Percentiles rank a stretch among this genome's conserved stretches.
Conservation (phyloP, 202 grass and related monocot genomes). For the Digitaria exilis region DNA sequence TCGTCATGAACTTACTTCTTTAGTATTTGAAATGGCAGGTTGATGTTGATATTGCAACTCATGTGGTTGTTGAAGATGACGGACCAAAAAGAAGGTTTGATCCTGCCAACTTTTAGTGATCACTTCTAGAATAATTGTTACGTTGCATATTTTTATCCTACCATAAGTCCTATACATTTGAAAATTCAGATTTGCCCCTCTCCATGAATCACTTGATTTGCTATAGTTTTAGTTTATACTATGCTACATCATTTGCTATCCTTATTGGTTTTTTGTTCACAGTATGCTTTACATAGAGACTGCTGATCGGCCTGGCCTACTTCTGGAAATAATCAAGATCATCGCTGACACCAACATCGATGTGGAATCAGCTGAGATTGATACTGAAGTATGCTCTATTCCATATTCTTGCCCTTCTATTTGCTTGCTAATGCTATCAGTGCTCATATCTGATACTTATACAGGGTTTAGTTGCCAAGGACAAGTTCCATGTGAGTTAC, state of each 20-base stretch:
- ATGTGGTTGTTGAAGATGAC: constrained; percentile 79
- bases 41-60: constrained; percentile 80
- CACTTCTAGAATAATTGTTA: constrained; percentile 11
- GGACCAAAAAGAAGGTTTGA: constrained; percentile 92
- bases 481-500: constrained; percentile 98
- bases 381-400: constrained; percentile 75
- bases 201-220: background rate
- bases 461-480: constrained; percentile 92
- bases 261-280: constrained; percentile 35
- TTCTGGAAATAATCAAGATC: constrained; percentile 83
- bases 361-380: constrained; percentile 94
- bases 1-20: constrained; percentile 20
- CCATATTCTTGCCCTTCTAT: background rate
- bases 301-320: constrained; percentile 86
- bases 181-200: background rate
- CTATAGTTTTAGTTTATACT: background rate
- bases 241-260: constrained; percentile 28
- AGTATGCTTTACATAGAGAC: constrained; percentile 98
- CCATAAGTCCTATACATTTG: background rate
- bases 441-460: constrained; percentile 33
- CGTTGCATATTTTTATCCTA: background rate
- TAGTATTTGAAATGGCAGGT: constrained; percentile 55
- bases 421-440: background rate
- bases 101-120: constrained; percentile 25
- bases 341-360: constrained; percentile 74